Base-by-base conservation (phyloP, 2,329 filamentous ascomycete species). In the Phialophora verrucosa region DNA sequence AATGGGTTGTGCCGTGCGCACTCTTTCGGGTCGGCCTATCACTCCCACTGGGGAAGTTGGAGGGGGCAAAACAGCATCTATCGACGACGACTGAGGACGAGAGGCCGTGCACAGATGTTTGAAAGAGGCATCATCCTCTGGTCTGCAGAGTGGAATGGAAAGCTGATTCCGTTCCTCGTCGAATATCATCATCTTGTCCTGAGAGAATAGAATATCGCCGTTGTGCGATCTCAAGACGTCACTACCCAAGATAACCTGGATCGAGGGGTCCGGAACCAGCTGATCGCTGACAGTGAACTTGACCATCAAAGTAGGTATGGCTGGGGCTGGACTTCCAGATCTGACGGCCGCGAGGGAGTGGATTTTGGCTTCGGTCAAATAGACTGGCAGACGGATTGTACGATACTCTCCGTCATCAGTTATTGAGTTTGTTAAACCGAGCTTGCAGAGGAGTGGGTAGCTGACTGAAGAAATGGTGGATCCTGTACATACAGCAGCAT, bases 401-500 rank as follows among this genome's bases (percentile, higher is more conserved):
- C 87, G 85, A 38, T 84, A 77, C 20, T 88, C 90, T 67, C 91
- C 88, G 25, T 88, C 83, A 65, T 88, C 85, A 49, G 87, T 85
- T 17, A 94, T 81, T 53, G 89, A 85, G 68, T 89, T 86, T 69
- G 85, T 77, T 38, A 96, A 82, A 35, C 89, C 90, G 29, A 97
- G 85, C 62, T 91, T 90, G 70, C 87, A 87, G 58, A 97, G 81
- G 60, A 97, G 84, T 5, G 88, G 86, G 72, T 87, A 84, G 63
- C 95, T 90, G 54, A 99, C 81, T n/a, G 88, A 88, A 1, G 95
- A 98, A 72, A 88, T 90, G 77, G 93, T 93, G 4, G 95, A 96
- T 1, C 94, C 95, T 1, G 92, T 94, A 78, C 95, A 98, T 2
- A 98, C 84, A 38, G 93, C 93, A 42, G 93, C 95, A 76, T 98